Base-by-base conservation (phyloP, 2,329 filamentous ascomycete genomes). In the Chrysosporium keratinophilum region DNA sequence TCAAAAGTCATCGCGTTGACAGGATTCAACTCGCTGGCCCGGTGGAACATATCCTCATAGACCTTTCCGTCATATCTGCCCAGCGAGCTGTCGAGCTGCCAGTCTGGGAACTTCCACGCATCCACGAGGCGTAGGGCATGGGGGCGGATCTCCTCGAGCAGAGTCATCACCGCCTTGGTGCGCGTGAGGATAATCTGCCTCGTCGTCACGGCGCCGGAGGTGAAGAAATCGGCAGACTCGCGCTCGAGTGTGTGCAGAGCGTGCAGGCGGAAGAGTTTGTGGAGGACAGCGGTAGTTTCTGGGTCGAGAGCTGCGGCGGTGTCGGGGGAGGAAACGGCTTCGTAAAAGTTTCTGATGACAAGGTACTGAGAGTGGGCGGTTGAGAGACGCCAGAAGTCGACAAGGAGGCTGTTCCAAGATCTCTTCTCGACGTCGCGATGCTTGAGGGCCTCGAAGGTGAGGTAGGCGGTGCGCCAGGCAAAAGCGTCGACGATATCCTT, bases 321-420 rank as follows among this genome's bases (percentile, higher is more conserved):
- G 6, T 74, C 64, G 5, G 76, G 71, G 4, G 75, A 74, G 37
- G 82, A 79, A 17, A 91, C 79, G 1, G 79, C 74, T 3, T 81
- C 75, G 70, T 93, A 87, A 72, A 88, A 89, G 73, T 83, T 86
- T 76, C 86, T 88, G 58, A 88, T 84, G 0, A 88, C 78, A 60
- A 88, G 77, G 68, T 88, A 88, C 68, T 89, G 84, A 0, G 83
- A 84, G 66, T 87, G 84, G 0, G 85, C 85, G 5, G 84, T 87
- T 54, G 78, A 83, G 5, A 89, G 78, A 42, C 84, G 82, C 78
- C 83, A 87, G 71, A 89, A 88, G 69, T 88, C 84, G 12, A 88
- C 82, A 14, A 89, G 77, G 7, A 89, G 76, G 56, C 80, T 83
- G 71, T 88, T 89, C 85, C 84, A 89, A 0, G 83, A 78, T 63